Evolutionary conservation across 345 rosid genomes (phyloP), one percentile per base, ranked within the genome.

Genomic region (Nasturtium officinale): DNA sequence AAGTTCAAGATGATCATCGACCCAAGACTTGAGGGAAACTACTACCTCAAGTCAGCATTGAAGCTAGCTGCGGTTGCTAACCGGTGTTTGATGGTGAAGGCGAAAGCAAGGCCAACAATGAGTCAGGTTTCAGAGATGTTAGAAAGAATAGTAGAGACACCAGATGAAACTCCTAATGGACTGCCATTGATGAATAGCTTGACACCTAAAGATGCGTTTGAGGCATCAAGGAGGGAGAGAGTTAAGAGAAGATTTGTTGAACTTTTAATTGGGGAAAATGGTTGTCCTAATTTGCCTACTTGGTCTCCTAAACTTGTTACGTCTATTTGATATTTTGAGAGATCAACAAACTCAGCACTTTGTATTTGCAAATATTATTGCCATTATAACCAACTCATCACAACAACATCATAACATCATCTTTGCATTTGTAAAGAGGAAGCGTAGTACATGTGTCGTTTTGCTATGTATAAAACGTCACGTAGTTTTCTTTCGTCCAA

Each of bases 31-130:
- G 88, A 89, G 42, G 97, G 93, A 17, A 84, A 90, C 63, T 88
- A 85, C 70, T 76, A 81, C 48, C 71, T 86, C 51, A 90, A 81
- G 58, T 83, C 91, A 1, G 94, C 90, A 0, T 84, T 84, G 21
- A 95, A 84, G 77, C 88, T 95, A 26, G 96, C 96, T 11, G 82
- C 83, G 0, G 83, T 95, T 21, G 97, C 99, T 13, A 95, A 89
- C 83, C 77, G 82, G 35, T 95, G 96, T 85, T 77, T 95, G 71
- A 70, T 77, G 37, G 79, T 85, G 48, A 89, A 88, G 66, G 85
- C 89, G 0, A 91, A 88, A 58, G 20, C 73, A 0, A 90, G 96
- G 9, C 96, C 97, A 10, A 91, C 84, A 43, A 90, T 95, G 93
- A 86, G 93, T 13, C 84, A 95, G 68, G 87, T 91, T 7, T 73